Evolutionary conservation across 1,284 basidiomycete genomes (phyloP).

Genomic region (Boletus hoseneyae): DNA sequence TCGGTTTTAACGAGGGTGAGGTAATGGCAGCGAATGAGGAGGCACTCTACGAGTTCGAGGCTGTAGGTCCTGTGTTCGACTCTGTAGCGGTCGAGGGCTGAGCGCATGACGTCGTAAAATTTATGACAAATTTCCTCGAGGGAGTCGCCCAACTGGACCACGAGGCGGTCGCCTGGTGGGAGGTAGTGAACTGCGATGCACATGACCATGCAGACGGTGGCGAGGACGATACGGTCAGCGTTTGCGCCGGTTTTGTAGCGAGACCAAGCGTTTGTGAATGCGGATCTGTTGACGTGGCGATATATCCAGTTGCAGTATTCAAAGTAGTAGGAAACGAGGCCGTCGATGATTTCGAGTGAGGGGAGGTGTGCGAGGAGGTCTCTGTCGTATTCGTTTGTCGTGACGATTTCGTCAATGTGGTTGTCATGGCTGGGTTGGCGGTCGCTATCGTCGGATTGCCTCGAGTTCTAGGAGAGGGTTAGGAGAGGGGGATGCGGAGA

Average conservation of each 20-base stretch:
- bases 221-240: slow-evolving; percentile 64
- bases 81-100: slow-evolving; percentile 60
- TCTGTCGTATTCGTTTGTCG: slow-evolving; percentile 56
- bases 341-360: slow-evolving; percentile 61
- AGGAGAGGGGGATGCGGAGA: slow-evolving; percentile 6
- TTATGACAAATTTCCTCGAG: slow-evolving; percentile 56
- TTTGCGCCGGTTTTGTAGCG: slow-evolving; percentile 64
- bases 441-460: slow-evolving; percentile 52
- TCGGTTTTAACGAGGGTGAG: slow-evolving; percentile 68
- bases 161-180: slow-evolving; percentile 57
- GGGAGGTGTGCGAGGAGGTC: slow-evolving; percentile 69
- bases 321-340: slow-evolving; percentile 71
- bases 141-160: slow-evolving; percentile 45
- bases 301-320: slow-evolving; percentile 84
- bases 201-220: slow-evolving; percentile 68
- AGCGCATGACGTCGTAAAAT: slow-evolving; percentile 65
- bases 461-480: slow-evolving; percentile 36
- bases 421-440: slow-evolving; percentile 47
- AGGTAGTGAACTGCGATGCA: slow-evolving; percentile 70
- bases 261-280: slow-evolving; percentile 63
- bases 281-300: slow-evolving; percentile 62
- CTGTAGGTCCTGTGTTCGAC: slow-evolving; percentile 61
- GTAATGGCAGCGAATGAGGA: slow-evolving; percentile 67
- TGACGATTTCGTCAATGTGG: slow-evolving; percentile 39
- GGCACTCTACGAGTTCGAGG: slow-evolving; percentile 70